Conservation (phyloP, 2,329 filamentous ascomycete species). For the Fusarium haematococcum region DNA sequence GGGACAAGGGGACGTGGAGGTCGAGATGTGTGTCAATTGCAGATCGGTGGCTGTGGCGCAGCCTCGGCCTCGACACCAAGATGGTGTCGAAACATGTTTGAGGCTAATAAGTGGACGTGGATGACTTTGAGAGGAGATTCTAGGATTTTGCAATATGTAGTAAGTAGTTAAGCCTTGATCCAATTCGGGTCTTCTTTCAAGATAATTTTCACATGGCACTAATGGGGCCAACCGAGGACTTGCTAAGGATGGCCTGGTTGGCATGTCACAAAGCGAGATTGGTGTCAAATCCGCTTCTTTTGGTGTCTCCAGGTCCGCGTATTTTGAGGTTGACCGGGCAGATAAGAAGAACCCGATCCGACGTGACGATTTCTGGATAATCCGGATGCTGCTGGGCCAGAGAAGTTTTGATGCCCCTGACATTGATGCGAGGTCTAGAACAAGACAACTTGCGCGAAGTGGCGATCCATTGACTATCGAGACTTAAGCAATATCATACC, state of each 20-base stretch:
- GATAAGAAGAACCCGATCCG: background rate
- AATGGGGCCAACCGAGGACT: background rate
- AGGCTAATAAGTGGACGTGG: background rate
- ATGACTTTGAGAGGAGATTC: background rate
- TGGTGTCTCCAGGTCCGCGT: background rate
- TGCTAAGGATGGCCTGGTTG: background rate
- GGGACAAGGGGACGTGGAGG: background rate
- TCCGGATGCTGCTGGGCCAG: background rate
- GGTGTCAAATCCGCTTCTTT: background rate
- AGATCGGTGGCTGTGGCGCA: constrained; percentile 26
- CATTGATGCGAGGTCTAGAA: background rate
- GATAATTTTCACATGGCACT: background rate
- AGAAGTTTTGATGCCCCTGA: background rate
- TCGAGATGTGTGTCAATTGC: background rate
- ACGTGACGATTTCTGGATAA: background rate
- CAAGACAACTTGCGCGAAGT: background rate
- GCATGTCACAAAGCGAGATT: background rate
- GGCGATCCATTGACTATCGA: background rate
- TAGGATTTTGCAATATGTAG: background rate
- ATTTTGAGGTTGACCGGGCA: background rate
- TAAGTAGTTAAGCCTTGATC: background rate
- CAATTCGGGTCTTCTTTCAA: background rate
- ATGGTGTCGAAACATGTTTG: constrained; percentile 1
- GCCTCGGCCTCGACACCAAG: background rate
- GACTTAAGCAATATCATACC: background rate